Percentiles rank a stretch among this genome's conserved stretches.
These are phyloP conservation scores for Striga asiatica DNA, from an alignment of 257 asterid genomes.

Conservation along the genomic window DNA sequence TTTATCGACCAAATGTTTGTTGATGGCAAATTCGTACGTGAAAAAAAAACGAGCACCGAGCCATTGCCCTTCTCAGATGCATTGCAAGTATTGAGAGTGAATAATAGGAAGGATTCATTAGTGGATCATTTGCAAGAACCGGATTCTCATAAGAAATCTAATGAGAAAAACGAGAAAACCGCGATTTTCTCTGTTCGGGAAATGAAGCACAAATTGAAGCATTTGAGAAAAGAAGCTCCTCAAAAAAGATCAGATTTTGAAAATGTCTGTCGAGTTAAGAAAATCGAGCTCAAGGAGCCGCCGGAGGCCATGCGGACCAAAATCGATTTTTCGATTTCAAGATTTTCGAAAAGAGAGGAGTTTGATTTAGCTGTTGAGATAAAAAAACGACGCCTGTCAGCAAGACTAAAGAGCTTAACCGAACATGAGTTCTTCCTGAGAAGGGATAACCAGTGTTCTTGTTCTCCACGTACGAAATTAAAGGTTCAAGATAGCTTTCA, in stretches of 20 bases:
- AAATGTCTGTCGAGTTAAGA: neutral
- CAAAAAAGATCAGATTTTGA: neutral
- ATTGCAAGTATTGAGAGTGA: constrained; percentile 34
- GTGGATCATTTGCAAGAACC: no score
- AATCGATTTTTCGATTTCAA: constrained; percentile 22
- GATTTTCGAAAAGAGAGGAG: constrained; percentile 19
- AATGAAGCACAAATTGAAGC: neutral
- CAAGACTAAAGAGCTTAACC: constrained; percentile 26
- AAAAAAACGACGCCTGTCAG: constrained; percentile 40
- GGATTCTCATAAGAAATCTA: constrained; percentile 15
- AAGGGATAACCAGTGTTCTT: neutral
- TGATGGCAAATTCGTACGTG: constrained; percentile 19
- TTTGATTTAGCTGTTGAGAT: constrained; percentile 36
- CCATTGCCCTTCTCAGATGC: constrained; percentile 43
- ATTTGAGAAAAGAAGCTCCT: neutral
- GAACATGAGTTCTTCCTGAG: constrained; percentile 25
- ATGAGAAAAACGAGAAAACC: neutral
- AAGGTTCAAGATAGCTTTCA: neutral
- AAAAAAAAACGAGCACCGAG: neutral
- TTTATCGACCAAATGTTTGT: constrained; percentile 33
- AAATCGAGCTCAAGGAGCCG: no score
- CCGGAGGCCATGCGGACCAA: constrained; percentile 20
- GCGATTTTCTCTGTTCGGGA: constrained; percentile 2
- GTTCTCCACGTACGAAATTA: neutral
- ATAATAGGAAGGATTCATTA: neutral